phyloP scores from a whole-genome alignment of 495 filamentous ascomycete genomes.

The Aspergillus leporis region DNA sequence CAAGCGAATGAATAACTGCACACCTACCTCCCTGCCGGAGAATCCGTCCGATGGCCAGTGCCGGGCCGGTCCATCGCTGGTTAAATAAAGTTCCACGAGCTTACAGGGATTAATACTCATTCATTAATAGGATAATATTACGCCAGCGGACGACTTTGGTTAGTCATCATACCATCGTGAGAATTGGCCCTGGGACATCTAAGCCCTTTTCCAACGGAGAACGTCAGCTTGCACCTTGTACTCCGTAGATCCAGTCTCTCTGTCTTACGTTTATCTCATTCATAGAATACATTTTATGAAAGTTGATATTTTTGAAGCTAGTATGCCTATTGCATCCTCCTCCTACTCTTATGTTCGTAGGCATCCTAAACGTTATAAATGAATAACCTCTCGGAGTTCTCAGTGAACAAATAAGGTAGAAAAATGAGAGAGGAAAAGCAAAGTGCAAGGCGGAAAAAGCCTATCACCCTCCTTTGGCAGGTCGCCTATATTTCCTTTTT shows the following conservation, averaged over 20 bases:
- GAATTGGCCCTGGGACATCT: no score
- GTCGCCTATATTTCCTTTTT: not conserved
- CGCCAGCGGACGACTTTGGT: not conserved
- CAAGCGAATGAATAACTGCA: not conserved
- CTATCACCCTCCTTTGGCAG: no score
- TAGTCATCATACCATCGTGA: not conserved
- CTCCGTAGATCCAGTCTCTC: no score
- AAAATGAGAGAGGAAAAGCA: not conserved
- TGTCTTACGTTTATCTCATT: no score
- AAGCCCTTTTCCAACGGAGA: no score
- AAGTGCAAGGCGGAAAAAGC: no score
- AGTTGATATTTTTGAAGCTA: no score
- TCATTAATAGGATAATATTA: not conserved
- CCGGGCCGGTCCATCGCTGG: constrained; percentile 25
- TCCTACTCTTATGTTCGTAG: no score
- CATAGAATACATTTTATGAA: no score
- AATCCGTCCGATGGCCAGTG: constrained; percentile 12
- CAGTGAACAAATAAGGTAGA: not conserved
- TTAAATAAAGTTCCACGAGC: constrained; percentile 17
- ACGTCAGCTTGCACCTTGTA: no score
- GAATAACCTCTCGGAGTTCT: not conserved
- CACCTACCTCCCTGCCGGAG: not conserved
- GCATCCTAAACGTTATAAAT: no score
- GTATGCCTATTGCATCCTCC: no score
- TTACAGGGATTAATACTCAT: constrained; percentile 17